Evolutionary conservation across 1,139 yeast species (phyloP), one percentile per base, ranked within the genome.

Genomic region (Kurtzmaniella natalensis): DNA sequence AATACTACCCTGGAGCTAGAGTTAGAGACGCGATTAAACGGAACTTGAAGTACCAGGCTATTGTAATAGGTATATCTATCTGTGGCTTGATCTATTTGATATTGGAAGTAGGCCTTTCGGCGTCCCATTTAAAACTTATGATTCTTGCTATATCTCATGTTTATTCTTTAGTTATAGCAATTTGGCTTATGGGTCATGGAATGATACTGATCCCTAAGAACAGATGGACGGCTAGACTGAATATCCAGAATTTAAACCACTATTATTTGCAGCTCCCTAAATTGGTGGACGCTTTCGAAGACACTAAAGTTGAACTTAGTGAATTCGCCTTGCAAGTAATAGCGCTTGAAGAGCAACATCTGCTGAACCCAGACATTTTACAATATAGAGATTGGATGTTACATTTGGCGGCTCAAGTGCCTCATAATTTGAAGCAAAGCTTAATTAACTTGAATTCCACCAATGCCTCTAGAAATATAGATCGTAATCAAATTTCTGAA

Each of bases 151-250:
- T 84, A 19, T 76, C 94, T 1, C 94, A 86, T 53, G 78, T 84
- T n/a, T 86, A 85, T 53, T 76, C 94, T 0, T 67, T 86, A 50
- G 67, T 81, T 2, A 53, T 86, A 30, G 89, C 94, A 1, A 65
- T 84, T 20, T 85, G 94, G 94, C 61, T 86, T 36, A 79, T 86
- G 84, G 86, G 92, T 1, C 92, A 85, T 51, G 95, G 95, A 0
- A 57, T 85, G 35, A 75, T 83, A 17, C 70, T 72, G 35, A 65
- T 84, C 3, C 94, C 95, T 0, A 64, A 85, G 36, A 57, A 68
- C 26, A 55, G 61, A 39, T 81, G 85, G 76, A 57, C 61, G 34
- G 64, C 66, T 36, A 77, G 82, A 1, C 57, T 45, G 32, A 42
- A 58, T n/a, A 37, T 59, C n/a, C 48, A 45, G 22, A 63, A 72